These are phyloP conservation scores for Fusarium sp. DNA, from an alignment of 2,329 filamentous ascomycete species.

Conservation along the genomic window DNA sequence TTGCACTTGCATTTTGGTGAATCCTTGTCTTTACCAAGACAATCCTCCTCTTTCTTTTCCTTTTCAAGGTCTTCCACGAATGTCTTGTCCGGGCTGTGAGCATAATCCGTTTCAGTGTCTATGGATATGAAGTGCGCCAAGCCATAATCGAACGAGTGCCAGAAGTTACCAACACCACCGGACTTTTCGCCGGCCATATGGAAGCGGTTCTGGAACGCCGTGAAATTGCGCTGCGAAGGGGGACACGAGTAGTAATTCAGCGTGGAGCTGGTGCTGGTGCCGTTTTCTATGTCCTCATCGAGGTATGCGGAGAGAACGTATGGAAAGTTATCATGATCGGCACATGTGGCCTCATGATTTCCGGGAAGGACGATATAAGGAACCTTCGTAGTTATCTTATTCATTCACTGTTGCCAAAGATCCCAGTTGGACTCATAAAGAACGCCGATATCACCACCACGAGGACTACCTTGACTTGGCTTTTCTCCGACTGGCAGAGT, in stretches of 20 bases:
- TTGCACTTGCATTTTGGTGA: not conserved
- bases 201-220: slow-evolving; percentile 4
- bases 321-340: not conserved
- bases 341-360: not conserved
- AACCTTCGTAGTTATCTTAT: not conserved
- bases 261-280: not conserved
- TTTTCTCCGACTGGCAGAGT: not conserved
- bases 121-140: slow-evolving; percentile 4
- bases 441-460: not conserved
- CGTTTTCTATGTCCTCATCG: not conserved
- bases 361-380: not conserved
- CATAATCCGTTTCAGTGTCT: slow-evolving; percentile 1
- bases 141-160: slow-evolving; percentile 1
- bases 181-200: not conserved
- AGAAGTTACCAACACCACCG: not conserved
- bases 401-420: slow-evolving; percentile 18
- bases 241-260: slow-evolving; percentile 2
- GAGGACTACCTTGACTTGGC: not conserved
- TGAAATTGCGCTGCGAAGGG: slow-evolving; percentile 4
- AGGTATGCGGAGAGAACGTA: not conserved
- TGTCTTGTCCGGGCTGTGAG: not conserved
- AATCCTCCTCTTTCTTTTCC: not conserved
- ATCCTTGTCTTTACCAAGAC: not conserved
- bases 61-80: not conserved
- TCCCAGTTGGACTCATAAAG: slow-evolving; percentile 13